Base-by-base conservation (phyloP, 140 eudicot species). In the Oenanthe javanica region DNA sequence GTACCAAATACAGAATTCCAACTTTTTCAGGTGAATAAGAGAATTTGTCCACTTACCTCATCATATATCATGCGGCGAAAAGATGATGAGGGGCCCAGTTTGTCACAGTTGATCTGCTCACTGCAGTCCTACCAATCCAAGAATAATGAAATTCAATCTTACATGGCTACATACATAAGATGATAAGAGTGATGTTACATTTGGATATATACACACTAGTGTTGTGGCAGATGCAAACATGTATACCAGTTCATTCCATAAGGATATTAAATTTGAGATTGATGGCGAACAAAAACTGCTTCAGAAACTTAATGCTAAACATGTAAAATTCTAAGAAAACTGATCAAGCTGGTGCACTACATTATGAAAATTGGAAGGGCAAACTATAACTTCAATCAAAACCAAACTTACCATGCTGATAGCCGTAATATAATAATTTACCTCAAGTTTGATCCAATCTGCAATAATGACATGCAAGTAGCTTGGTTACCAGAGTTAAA, bases 1-100 rank as follows among this genome's bases (percentile, higher is more conserved):
- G 21, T 31, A 67, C 21, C 73, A 67, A 12, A 13, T 12, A 12
- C 46, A 46, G 8, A 18, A 42, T 23, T 31, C 23, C 52, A 36
- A 25, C 55, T 67, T 64, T 47, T 31, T 45, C 63, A 46, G 47
- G 23, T 2, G 18, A 49, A 43, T 13, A 75, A 75, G 18, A 79
- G 23, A 5, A 75, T 77, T 46, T 6, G 69, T 54, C 42, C 51
- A 55, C 84, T 79, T 74, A 91, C 96, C 93, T 89, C 91, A 36
- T 89, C 83, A 84, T 89, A 87, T 75, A 91, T 74, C 54, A 85
- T 85, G 74, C 89, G 87, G 83, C 77, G 52, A 45, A 90, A 86
- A 66, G 89, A 80, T 42, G 95, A 85, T 43, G 92, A 80, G 51
- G 55, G 75, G 47, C 83, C 88, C 84, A 82, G 81, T 66, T 85